Evolutionary conservation across 441 rosid genomes (phyloP).

Genomic region (Populus hybrid): DNA sequence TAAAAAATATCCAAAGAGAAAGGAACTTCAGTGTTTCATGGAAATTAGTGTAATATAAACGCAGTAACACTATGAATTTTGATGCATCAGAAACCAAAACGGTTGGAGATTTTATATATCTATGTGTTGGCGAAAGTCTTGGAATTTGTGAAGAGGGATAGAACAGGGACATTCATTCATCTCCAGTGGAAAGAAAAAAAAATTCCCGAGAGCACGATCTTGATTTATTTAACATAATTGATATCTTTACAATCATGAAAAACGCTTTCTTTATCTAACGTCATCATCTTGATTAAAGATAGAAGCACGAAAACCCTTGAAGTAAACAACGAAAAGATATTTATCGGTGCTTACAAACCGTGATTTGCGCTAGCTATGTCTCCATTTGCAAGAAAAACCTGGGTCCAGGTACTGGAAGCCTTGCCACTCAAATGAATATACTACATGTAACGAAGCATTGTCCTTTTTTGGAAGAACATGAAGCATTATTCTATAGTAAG

Average conservation of each 20-base stretch:
- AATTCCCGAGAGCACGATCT: not conserved
- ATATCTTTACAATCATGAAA: slow-evolving; percentile 4
- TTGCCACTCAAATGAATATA: not conserved
- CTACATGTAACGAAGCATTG: not conserved
- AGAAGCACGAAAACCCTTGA: not conserved
- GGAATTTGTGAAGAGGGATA: not conserved
- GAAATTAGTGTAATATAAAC: not conserved
- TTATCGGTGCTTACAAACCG: not conserved
- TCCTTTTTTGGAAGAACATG: too few relatives aligned
- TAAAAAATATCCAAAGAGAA: too few relatives aligned
- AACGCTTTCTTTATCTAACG: not conserved
- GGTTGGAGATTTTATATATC: not conserved
- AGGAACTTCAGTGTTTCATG: not conserved
- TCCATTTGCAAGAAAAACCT: slow-evolving; percentile 8
- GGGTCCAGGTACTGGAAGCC: not conserved
- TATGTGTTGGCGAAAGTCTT: not conserved
- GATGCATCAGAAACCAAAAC: not conserved
- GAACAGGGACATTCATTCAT: not conserved
- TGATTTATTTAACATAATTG: not conserved
- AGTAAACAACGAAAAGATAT: not conserved
- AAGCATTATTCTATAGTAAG: too few relatives aligned
- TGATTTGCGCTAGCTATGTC: slow-evolving; percentile 11
- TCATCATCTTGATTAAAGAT: not conserved
- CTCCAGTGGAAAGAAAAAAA: not conserved
- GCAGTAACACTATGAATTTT: not conserved